A percentile compares a stretch with the other conserved stretches of the same genome.
Conservation (phyloP, 2,329 filamentous ascomycete genomes). For the Cytospora piceae region DNA sequence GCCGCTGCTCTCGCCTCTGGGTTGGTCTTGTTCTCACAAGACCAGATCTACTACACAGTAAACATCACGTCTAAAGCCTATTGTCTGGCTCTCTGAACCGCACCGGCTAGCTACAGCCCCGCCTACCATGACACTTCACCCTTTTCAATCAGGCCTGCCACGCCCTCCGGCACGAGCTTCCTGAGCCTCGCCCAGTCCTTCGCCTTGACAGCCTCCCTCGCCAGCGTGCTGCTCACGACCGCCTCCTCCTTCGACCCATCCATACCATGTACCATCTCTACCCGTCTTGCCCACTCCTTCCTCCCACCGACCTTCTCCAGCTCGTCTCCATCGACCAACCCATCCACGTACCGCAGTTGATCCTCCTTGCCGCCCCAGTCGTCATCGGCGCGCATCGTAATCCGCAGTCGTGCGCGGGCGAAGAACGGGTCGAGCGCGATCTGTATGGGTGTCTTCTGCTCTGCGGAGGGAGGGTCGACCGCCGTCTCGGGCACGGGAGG, state of each 20-base stretch:
- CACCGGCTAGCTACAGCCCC: not conserved
- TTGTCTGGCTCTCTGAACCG: not conserved
- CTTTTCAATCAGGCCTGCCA: constrained; percentile 61
- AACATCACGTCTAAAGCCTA: not conserved
- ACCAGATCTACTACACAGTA: not conserved
- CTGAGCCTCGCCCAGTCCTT: constrained; percentile 52
- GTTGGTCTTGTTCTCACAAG: not conserved
- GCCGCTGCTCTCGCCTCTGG: not conserved
- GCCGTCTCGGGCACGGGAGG: constrained; percentile 34
- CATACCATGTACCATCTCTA: constrained; percentile 61
- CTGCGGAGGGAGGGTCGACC: not conserved
- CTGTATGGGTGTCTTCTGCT: constrained; percentile 48
- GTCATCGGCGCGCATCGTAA: constrained; percentile 65
- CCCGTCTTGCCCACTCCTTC: constrained; percentile 59
- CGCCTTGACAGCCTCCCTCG: constrained; percentile 58
- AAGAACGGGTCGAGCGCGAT: constrained; percentile 67
- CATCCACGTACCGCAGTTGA: constrained; percentile 58
- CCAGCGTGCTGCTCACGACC: constrained; percentile 64
- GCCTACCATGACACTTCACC: constrained; percentile 51
- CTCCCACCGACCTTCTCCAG: constrained; percentile 58
- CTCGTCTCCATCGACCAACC: constrained; percentile 48
- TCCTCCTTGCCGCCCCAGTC: constrained; percentile 61
- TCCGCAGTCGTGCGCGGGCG: constrained; percentile 60
- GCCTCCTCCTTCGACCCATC: constrained; percentile 44
- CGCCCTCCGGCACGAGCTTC: constrained; percentile 58